These are phyloP conservation scores for Fusarium pilosicola DNA, from an alignment of 2,329 filamentous ascomycete species.

Conservation along the genomic window DNA sequence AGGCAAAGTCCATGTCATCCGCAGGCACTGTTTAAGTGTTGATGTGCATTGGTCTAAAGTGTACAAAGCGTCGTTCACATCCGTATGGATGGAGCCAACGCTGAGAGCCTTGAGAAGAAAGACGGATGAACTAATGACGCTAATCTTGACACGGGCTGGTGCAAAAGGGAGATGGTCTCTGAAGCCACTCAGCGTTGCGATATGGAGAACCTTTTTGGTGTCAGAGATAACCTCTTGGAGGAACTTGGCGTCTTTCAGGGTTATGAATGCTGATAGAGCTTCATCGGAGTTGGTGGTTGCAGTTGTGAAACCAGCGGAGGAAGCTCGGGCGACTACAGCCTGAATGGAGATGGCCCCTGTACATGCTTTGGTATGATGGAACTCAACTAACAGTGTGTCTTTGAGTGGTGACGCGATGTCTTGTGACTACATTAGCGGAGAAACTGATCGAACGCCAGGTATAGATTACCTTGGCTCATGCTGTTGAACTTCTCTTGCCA, in stretches of 20 bases:
- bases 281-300: conserved; percentile 9
- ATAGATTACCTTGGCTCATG: not conserved
- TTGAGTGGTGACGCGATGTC: conserved; percentile 1
- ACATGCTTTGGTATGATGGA: conserved; percentile 36
- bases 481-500: conserved; percentile 27
- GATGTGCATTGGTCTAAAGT: conserved; percentile 30
- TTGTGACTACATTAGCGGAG: not conserved
- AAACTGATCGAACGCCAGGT: accelerated
- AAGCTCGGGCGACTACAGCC: conserved; percentile 32
- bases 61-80: conserved; percentile 20
- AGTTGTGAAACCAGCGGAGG: conserved; percentile 5
- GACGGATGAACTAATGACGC: conserved; percentile 37
- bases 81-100: conserved; percentile 21
- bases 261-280: conserved; percentile 24
- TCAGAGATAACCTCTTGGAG: conserved; percentile 34
- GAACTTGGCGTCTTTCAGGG: conserved; percentile 26
- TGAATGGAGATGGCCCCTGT: conserved; percentile 35
- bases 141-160: conserved; percentile 28
- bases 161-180: conserved; percentile 25
- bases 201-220: conserved; percentile 24
- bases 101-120: conserved; percentile 39
- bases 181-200: conserved; percentile 28
- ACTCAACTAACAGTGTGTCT: conserved; percentile 28
- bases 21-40: conserved; percentile 21
- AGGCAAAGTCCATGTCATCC: conserved; percentile 41